These are phyloP conservation scores for Pseudogymnoascus sp. DNA, from an alignment of 2,329 filamentous ascomycete genomes.

Conservation along the genomic window DNA sequence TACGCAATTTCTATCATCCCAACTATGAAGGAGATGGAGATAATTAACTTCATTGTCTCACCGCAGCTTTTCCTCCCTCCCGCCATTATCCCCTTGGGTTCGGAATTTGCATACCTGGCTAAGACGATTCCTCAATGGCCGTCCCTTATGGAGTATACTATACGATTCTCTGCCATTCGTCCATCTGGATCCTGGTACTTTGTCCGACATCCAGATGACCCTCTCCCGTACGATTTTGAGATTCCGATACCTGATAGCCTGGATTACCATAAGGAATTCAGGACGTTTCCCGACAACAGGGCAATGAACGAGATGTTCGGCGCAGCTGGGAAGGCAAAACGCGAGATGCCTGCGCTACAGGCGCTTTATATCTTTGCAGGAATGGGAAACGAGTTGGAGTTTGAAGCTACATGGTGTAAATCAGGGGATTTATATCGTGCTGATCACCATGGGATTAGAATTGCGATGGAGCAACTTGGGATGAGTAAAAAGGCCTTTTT, in stretches of 20 bases:
- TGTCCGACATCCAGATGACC: neutral
- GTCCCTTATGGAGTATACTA: neutral
- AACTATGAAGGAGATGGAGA: neutral
- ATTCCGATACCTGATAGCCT: too few species aligned
- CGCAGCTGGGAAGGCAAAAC: neutral
- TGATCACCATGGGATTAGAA: too few species aligned
- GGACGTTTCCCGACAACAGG: neutral
- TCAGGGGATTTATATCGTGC: neutral
- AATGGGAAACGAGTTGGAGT: too few species aligned
- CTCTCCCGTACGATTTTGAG: too few species aligned
- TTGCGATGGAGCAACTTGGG: neutral
- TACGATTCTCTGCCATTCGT: neutral
- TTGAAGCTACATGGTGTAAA: neutral
- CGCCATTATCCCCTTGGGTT: neutral
- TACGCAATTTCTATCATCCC: neutral
- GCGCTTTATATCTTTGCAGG: too few species aligned
- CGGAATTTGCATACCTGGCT: neutral
- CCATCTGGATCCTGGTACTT: neutral
- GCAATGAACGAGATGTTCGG: neutral
- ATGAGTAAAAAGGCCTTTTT: neutral
- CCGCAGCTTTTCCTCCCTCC: neutral
- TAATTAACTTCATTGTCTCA: neutral
- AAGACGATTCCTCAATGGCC: neutral
- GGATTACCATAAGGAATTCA: too few species aligned
- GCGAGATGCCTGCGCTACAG: neutral